Base-by-base conservation (phyloP, 164 flowering plant genomes). In the Tetrastigma voinierianum region DNA sequence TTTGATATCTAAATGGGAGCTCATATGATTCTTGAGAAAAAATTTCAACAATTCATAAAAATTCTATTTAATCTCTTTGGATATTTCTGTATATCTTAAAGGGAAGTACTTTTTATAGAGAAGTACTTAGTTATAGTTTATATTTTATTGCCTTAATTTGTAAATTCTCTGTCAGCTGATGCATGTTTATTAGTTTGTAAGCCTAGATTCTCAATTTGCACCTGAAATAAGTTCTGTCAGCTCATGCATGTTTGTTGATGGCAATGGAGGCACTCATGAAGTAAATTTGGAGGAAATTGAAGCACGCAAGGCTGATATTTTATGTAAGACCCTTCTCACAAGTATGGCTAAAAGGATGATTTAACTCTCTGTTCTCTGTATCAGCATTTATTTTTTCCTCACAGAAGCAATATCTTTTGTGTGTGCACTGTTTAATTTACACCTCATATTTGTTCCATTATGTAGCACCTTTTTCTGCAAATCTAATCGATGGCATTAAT, bases 401-500 rank as follows among this genome's bases (percentile, higher is more conserved):
- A n/a, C n/a, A 40, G 55, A 57, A 57, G 53, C 10, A 18, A 60
- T 43, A 17, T 16, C 4, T 45, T 15, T 14, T 40, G 19, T 44
- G 1, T 13, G 9, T 53, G 47, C 19, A 12, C 51, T 51, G 7
- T 45, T 51, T 23, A 11, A 17, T 18, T 54, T 25, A 55, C 18
- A 16, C 59, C 14, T 23, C 46, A 20, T 23, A 18, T 66, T 46
- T 69, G 23, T 59, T 20, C 62, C 48, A 4, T 25, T 68, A 19
- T 72, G 67, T 45, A 94, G 97, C 96, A 9, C 81, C 84, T 43
- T 86, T 78, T 68, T 70, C 88, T 43, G 83, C 84, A 46, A 82
- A 76, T 64, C 69, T 94, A 25, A 82, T 91, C 69, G 96, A 94
- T 76, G 98, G 96, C 70, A 84, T 91, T 57, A 94, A 94, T 81